Conservation (phyloP, 768 basidiomycete genomes). For the Tricholoma furcatifolium region DNA sequence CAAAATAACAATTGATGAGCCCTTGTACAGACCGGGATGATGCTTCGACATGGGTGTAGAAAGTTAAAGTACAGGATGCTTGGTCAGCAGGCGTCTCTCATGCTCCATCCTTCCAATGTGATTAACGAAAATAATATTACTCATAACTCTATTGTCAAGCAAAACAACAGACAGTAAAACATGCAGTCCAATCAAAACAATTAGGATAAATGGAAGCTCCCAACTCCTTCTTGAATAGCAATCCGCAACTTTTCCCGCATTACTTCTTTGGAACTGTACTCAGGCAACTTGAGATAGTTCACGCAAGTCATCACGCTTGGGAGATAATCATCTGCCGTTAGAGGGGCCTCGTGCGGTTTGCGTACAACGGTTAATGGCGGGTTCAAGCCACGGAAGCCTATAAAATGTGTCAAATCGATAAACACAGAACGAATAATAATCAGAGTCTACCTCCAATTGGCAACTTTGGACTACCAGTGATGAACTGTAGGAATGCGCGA, state of each 20-base stretch:
- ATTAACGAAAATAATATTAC: not conserved
- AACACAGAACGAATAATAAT: slow-evolving; percentile 8
- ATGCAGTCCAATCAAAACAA: slow-evolving; percentile 15
- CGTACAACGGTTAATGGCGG: slow-evolving; percentile 95
- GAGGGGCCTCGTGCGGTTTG: slow-evolving; percentile 90
- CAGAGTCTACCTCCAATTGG: slow-evolving; percentile 94
- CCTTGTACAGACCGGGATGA: slow-evolving; percentile 61
- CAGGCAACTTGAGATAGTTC: slow-evolving; percentile 93
- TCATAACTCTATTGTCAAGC: not conserved
- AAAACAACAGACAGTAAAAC: slow-evolving; percentile 3
- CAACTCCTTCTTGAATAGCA: slow-evolving; percentile 92
- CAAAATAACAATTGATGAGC: not conserved
- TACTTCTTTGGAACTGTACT: slow-evolving; percentile 85
- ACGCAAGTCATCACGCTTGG: slow-evolving; percentile 99
- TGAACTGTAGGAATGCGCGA: slow-evolving; percentile 92
- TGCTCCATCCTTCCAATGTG: not conserved
- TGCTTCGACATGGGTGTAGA: slow-evolving; percentile 77
- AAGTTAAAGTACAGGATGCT: slow-evolving; percentile 6
- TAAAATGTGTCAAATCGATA: not conserved
- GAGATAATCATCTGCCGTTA: slow-evolving; percentile 90
- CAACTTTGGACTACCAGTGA: slow-evolving; percentile 95
- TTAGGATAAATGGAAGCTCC: slow-evolving; percentile 97
- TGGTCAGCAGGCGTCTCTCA: slow-evolving; percentile 14
- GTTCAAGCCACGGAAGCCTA: slow-evolving; percentile 93
- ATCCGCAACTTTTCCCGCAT: slow-evolving; percentile 80